Percentiles rank a stretch among this genome's conserved stretches.
phyloP scores from a whole-genome alignment of 2,329 filamentous ascomycete genomes.

The Byssothecium circinans region DNA sequence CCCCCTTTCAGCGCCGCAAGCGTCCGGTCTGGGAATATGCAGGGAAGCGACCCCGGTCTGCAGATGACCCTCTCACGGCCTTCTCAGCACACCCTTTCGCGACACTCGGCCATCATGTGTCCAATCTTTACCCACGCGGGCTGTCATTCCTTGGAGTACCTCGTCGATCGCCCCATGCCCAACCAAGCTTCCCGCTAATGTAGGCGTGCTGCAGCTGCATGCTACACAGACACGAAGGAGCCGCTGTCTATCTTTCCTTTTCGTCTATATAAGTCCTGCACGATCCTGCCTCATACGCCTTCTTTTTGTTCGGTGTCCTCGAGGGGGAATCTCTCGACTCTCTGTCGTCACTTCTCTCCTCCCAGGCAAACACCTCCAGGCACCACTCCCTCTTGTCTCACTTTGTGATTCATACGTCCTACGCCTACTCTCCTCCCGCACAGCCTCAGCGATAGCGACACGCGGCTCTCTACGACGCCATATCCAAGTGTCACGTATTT shows the following conservation, averaged over 20 bases:
- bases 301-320: slow-evolving; percentile 21
- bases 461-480: slow-evolving; percentile 29
- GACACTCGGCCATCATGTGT: slow-evolving; percentile 26
- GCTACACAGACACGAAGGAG: slow-evolving; percentile 14
- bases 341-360: slow-evolving; percentile 19
- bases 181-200: slow-evolving; percentile 45
- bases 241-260: slow-evolving; percentile 16
- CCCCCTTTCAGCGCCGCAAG: slow-evolving; percentile 28
- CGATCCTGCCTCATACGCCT: slow-evolving; percentile 22
- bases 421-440: slow-evolving; percentile 18
- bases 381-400: slow-evolving; percentile 34
- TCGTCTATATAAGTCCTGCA: slow-evolving; percentile 35
- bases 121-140: slow-evolving; percentile 28
- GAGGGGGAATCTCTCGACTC: slow-evolving; percentile 20
- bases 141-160: slow-evolving; percentile 23
- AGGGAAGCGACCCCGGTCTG: slow-evolving; percentile 23
- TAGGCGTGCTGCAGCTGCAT: slow-evolving; percentile 30
- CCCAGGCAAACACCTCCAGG: no score
- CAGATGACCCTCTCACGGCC: slow-evolving; percentile 31
- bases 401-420: slow-evolving; percentile 26
- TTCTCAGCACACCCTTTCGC: slow-evolving; percentile 30
- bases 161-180: slow-evolving; percentile 29
- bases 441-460: slow-evolving; percentile 35
- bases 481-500: slow-evolving; percentile 38
- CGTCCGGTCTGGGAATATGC: slow-evolving; percentile 19